Evolutionary conservation across 352 stramenopile genomes (phyloP), one percentile per base, ranked within the genome.

Genomic region (Blastocystis sp.): DNA sequence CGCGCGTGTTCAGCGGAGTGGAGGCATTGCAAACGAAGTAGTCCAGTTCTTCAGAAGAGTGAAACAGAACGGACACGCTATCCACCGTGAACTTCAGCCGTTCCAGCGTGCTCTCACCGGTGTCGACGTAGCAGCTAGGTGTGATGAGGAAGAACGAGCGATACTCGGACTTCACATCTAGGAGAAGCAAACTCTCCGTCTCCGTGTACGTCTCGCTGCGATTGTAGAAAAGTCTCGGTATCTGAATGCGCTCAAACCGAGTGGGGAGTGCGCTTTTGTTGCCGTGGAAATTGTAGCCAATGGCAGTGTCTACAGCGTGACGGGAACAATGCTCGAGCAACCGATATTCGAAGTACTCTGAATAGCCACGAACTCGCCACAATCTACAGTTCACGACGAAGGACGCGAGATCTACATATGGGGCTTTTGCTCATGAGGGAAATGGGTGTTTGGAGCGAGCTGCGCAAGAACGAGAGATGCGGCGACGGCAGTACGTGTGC

Each of bases 171-270:
- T 63, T 31, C 16, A 61, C 39, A 37, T 29, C 29, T 6, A 31
- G 60, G 37, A 80, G 26, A 60, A 55, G 29, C 33, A 35, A 62
- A 16, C 9, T 12, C 19, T 62, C 50, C 69, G n/a, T 62, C 37
- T n/a, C n/a, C 3, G 19, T 21, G 33, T 61, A 33, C 21, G 41
- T 26, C 45, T 6, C 0, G 3, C 33, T 80, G 69, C 26, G 19
- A 33, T 80, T 80, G 31, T 13, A 33, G 63, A 9, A 37, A 21
- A 35, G 26, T 35, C 31, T 35, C 21, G 63, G 63, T 0, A 61
- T 62, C 69, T 80, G 69, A 12, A 29, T n/a, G 21, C 69, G 37
- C 4, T 61, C n/a, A 80, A 80, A 80, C 41, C 33, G 33, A 29
- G 29, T 63, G 26, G 69, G 69, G 24, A 65, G 35, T 41, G 29